Evolutionary conservation across 345 rosid genomes (phyloP).

Genomic region (Eucalyptus cloeziana): DNA sequence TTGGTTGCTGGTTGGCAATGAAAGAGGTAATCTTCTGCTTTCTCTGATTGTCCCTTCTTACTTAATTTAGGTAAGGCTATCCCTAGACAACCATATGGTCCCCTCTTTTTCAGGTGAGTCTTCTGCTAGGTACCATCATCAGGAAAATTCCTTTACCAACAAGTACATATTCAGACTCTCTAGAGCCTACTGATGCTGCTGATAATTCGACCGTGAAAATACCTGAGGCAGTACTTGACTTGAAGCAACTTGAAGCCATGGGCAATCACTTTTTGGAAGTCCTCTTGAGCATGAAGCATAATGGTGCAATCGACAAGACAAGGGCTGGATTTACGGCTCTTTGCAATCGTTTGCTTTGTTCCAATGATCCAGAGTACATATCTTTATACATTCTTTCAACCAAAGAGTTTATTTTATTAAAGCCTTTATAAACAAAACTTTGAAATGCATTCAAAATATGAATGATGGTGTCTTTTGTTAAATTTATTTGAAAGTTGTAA

Average conservation of each 20-base stretch:
- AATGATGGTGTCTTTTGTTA: background rate
- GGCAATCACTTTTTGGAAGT: conserved; percentile 96
- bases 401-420: background rate
- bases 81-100: background rate
- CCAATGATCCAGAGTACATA: conserved; percentile 69
- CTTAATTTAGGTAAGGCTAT: background rate
- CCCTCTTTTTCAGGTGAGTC: conserved; percentile 63
- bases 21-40: conserved; percentile 56
- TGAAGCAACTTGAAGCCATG: conserved; percentile 75
- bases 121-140: conserved; percentile 81
- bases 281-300: conserved; percentile 93
- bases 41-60: background rate
- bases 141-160: conserved; percentile 82
- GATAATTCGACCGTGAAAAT: conserved; percentile 4
- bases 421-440: background rate
- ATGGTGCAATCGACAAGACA: conserved; percentile 96
- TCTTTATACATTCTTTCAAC: background rate
- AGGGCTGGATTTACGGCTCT: conserved; percentile 96
- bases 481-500: no score
- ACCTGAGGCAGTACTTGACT: conserved; percentile 49
- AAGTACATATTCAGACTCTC: conserved; percentile 21
- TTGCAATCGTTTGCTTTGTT: conserved; percentile 93
- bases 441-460: background rate
- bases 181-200: conserved; percentile 19
- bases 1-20: conserved; percentile 98